phyloP scores from a whole-genome alignment of 371 early-diverging fungal genomes.

The Umbelopsis sp. region DNA sequence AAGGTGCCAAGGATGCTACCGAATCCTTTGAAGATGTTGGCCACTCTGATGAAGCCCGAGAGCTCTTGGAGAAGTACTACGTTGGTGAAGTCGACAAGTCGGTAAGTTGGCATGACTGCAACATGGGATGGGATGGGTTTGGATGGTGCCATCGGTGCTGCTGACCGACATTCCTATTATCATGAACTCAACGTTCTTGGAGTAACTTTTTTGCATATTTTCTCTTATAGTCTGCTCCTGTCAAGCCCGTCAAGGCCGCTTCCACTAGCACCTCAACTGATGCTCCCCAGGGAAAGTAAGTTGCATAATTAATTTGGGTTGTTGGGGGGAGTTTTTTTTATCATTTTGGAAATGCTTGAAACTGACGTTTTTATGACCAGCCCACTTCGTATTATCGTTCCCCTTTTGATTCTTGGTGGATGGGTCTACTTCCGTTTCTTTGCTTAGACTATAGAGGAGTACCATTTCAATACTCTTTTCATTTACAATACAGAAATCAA shows the following conservation, averaged over 20 bases:
- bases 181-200: not conserved
- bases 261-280: constrained; percentile 21
- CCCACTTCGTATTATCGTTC: constrained; percentile 43
- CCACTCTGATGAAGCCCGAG: constrained; percentile 92
- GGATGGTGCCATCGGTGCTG: not conserved
- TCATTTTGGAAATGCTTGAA: not conserved
- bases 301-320: constrained; percentile 13
- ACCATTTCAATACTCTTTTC: not conserved
- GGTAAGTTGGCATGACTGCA: constrained; percentile 42
- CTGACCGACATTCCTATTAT: not conserved
- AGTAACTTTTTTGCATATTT: constrained; percentile 4
- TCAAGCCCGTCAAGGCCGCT: constrained; percentile 36
- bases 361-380: constrained; percentile 24
- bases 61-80: constrained; percentile 68
- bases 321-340: not conserved
- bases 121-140: not conserved
- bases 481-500: constrained; percentile 14
- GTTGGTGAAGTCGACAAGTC: constrained; percentile 75
- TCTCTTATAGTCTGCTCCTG: constrained; percentile 25
- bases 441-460: constrained; percentile 20
- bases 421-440: constrained; percentile 38
- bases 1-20: constrained; percentile 87
- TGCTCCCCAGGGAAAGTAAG: constrained; percentile 55
- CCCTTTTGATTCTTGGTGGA: constrained; percentile 33
- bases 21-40: constrained; percentile 96